phyloP scores from a whole-genome alignment of 1,284 basidiomycete species.

The Marasmius fiardii region DNA sequence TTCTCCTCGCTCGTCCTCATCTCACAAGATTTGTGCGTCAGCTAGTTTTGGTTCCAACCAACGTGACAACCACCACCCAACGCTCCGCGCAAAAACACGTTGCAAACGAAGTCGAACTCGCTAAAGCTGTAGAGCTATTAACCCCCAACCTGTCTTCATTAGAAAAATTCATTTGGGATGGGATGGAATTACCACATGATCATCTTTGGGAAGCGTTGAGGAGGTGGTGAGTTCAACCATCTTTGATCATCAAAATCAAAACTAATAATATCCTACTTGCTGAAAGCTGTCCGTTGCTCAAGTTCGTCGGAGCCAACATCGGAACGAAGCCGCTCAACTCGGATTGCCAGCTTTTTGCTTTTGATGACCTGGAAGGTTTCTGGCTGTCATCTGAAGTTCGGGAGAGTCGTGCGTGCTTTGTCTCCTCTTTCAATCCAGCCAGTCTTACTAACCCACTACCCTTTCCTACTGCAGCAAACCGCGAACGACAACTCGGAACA shows the following conservation, averaged over 20 bases:
- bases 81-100: background rate
- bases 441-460: too few relatives aligned
- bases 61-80: background rate
- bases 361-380: conserved; percentile 43
- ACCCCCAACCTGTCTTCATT: background rate
- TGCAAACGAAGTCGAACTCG: background rate
- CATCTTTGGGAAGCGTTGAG: conserved; percentile 47
- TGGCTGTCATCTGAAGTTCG: conserved; percentile 42
- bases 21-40: background rate
- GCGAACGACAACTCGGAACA: background rate
- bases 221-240: conserved; percentile 30
- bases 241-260: background rate
- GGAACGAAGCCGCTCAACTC: conserved; percentile 38
- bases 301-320: conserved; percentile 41
- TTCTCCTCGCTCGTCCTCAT: background rate
- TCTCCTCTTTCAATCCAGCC: too few relatives aligned
- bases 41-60: background rate
- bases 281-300: conserved; percentile 43
- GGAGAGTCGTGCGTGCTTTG: conserved; percentile 9
- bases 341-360: conserved; percentile 49
- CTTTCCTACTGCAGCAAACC: too few relatives aligned
- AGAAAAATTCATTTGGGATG: conserved; percentile 39
- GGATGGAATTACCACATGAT: conserved; percentile 45
- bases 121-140: background rate
- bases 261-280: background rate